These are phyloP conservation scores for Boletus semigastroideus DNA, from an alignment of 1,284 basidiomycete species.

Conservation along the genomic window DNA sequence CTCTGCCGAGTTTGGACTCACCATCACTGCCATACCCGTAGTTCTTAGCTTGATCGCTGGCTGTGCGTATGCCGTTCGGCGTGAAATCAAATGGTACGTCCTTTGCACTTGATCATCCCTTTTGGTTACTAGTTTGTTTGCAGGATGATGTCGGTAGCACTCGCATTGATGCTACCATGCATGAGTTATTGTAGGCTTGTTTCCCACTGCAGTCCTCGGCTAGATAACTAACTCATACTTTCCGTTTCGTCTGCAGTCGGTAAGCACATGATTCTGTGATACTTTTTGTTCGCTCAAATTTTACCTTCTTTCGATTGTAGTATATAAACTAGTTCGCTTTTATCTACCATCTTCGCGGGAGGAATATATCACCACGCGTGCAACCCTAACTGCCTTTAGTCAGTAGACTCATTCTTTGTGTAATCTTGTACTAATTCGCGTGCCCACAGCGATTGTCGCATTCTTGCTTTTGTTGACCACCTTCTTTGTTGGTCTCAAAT, in stretches of 20 bases:
- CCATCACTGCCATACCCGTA: conserved; percentile 77
- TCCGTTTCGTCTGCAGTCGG: conserved; percentile 38
- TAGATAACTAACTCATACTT: conserved; percentile 13
- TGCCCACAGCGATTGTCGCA: conserved; percentile 59
- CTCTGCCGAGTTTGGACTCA: conserved; percentile 76
- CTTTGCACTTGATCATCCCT: background rate
- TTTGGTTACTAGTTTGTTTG: background rate
- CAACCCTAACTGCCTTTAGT: conserved; percentile 81
- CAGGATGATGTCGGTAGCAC: conserved; percentile 66
- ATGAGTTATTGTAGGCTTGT: conserved; percentile 63
- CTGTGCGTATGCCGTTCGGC: conserved; percentile 67
- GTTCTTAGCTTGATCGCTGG: conserved; percentile 69
- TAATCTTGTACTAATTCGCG: conserved; percentile 1
- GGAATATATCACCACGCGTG: conserved; percentile 67
- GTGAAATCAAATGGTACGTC: conserved; percentile 74
- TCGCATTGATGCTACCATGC: conserved; percentile 73
- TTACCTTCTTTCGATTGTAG: conserved; percentile 36
- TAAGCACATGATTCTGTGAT: conserved; percentile 9
- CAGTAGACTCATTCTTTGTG: conserved; percentile 31
- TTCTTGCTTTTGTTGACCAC: conserved; percentile 71
- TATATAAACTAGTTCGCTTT: conserved; percentile 80
- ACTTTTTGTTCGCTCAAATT: background rate
- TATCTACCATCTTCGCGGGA: conserved; percentile 56
- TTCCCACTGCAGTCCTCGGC: conserved; percentile 3
- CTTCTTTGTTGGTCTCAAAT: conserved; percentile 72